phyloP scores from a whole-genome alignment of 345 rosid species.

The Garcia nutans region DNA sequence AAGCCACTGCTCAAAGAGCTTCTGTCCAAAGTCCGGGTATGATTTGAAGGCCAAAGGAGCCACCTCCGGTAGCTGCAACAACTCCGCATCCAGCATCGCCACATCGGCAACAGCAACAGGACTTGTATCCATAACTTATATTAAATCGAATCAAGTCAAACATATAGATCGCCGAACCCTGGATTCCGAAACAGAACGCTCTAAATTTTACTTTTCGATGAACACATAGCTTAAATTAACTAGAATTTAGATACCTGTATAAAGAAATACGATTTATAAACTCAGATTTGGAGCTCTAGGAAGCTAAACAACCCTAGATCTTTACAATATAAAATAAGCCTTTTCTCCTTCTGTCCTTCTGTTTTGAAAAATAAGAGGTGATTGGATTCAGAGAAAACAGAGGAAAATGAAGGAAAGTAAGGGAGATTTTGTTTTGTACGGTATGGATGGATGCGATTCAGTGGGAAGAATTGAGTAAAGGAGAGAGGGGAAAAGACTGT shows the following conservation, averaged over 20 bases:
- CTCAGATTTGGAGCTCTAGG: slow-evolving; percentile 25
- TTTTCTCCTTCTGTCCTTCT: background rate
- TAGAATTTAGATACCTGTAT: background rate
- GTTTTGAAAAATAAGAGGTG: background rate
- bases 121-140: slow-evolving; percentile 23
- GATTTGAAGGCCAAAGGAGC: slow-evolving; percentile 72
- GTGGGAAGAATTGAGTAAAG: slow-evolving; percentile 20
- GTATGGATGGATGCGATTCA: slow-evolving; percentile 18
- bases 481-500: background rate
- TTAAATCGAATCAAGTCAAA: slow-evolving; percentile 28
- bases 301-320: slow-evolving; percentile 45
- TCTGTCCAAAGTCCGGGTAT: slow-evolving; percentile 65
- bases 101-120: slow-evolving; percentile 43
- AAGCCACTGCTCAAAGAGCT: slow-evolving; percentile 93
- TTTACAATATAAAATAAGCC: slow-evolving; percentile 16
- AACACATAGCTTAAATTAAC: background rate
- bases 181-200: slow-evolving; percentile 14
- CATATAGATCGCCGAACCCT: slow-evolving; percentile 26
- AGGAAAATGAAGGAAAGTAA: slow-evolving; percentile 18
- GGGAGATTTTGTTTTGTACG: slow-evolving; percentile 17
- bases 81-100: slow-evolving; percentile 70
- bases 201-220: slow-evolving; percentile 8
- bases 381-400: slow-evolving; percentile 24
- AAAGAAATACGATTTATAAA: slow-evolving; percentile 3
- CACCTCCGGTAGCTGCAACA: slow-evolving; percentile 80